Percentiles rank a stretch among this genome's conserved stretches.
Conservation (phyloP, 2,329 filamentous ascomycete genomes). For the Westerdykella sp. region DNA sequence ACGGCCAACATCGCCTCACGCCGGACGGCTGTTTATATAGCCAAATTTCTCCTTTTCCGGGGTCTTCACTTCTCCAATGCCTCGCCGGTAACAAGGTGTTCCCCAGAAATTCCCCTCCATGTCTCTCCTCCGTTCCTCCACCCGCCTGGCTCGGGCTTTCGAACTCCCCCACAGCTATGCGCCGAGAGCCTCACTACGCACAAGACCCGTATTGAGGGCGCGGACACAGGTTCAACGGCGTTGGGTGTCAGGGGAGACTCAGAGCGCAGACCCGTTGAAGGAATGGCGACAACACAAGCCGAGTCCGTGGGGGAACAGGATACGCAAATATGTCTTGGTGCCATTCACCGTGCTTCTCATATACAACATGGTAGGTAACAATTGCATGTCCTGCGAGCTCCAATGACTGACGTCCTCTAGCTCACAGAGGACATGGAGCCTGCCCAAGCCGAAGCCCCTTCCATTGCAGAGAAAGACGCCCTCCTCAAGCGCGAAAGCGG, state of each 20-base stretch:
- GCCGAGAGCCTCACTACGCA: constrained; percentile 15
- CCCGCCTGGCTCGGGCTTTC: constrained; percentile 20
- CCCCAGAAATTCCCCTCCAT: constrained; percentile 19
- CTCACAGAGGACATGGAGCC: constrained; percentile 29
- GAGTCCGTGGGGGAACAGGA: constrained; percentile 37
- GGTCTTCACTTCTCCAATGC: constrained; percentile 7
- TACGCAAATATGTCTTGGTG: constrained; percentile 42
- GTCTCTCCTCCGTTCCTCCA: constrained; percentile 23
- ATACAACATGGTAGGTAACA: constrained; percentile 52
- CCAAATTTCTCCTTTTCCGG: neutral
- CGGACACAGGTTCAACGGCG: constrained; percentile 6
- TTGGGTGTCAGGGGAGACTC: constrained; percentile 16
- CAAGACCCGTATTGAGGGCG: constrained; percentile 8
- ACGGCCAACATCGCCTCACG: constrained; percentile 6
- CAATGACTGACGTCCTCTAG: constrained; percentile 9
- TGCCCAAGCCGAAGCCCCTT: constrained; percentile 52
- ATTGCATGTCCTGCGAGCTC: neutral
- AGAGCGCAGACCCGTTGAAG: constrained; percentile 24
- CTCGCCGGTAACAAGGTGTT: constrained; percentile 9
- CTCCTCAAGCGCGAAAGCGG: constrained; percentile 71
- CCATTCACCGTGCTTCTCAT: constrained; percentile 49
- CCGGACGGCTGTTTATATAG: neutral
- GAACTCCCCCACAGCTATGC: constrained; percentile 23
- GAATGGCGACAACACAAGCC: constrained; percentile 32
- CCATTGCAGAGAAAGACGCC: constrained; percentile 79